phyloP scores from a whole-genome alignment of 192 early-diverging fungal species.

The Allomyces macrogynus region DNA sequence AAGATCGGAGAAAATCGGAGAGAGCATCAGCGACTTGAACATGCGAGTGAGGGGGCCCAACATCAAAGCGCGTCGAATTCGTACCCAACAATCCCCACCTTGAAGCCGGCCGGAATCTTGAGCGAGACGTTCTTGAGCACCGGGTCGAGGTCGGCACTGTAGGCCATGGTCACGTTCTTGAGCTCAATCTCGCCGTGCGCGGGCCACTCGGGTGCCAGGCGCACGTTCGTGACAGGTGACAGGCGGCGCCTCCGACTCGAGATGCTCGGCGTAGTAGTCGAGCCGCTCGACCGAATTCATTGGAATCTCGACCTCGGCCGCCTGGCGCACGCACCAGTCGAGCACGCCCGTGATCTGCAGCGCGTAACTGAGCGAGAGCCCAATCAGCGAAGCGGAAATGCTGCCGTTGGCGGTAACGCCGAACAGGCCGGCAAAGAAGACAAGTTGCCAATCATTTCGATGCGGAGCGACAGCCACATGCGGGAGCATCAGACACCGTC shows the following conservation, averaged over 20 bases:
- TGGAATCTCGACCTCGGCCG: constrained; percentile 44
- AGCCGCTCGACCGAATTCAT: constrained; percentile 38
- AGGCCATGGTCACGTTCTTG: constrained; percentile 24
- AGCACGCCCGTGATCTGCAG: constrained; percentile 61
- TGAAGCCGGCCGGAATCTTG: constrained; percentile 7
- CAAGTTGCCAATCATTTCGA: constrained; percentile 60
- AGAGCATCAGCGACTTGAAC: neutral
- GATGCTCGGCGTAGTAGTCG: constrained; percentile 18
- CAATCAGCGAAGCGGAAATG: constrained; percentile 44
- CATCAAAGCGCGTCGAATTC: neutral
- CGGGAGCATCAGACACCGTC: neutral
- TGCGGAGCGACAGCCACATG: constrained; percentile 45
- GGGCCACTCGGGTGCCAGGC: constrained; percentile 20
- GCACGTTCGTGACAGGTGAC: neutral
- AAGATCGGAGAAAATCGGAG: neutral
- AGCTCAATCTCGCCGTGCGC: constrained; percentile 25
- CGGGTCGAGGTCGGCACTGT: constrained; percentile 20
- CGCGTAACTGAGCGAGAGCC: constrained; percentile 60
- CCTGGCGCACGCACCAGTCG: constrained; percentile 58
- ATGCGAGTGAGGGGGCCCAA: neutral
- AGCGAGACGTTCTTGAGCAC: constrained; percentile 19
- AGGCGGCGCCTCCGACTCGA: constrained; percentile 17
- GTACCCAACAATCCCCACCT: constrained; percentile 11
- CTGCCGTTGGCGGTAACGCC: constrained; percentile 35
- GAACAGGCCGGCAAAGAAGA: constrained; percentile 57